A percentile compares a stretch with the other conserved stretches of the same genome.
phyloP scores from a whole-genome alignment of 306 rosid genomes.

The Medicago ruthenica region DNA sequence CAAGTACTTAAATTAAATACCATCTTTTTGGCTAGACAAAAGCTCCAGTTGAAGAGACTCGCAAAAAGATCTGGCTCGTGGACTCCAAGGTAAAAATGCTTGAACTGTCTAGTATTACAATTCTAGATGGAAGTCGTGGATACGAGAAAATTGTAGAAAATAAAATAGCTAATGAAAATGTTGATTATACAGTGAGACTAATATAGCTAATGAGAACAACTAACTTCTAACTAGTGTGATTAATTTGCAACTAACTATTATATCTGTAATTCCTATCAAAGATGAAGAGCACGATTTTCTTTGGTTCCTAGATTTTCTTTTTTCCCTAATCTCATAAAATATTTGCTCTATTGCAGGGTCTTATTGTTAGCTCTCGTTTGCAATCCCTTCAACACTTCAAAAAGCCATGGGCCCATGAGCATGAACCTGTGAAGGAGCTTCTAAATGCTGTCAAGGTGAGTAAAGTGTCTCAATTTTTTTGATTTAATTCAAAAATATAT shows the following conservation, averaged over 20 bases:
- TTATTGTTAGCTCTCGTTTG: conserved; percentile 79
- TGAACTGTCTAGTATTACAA: not conserved
- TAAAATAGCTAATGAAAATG: too few species aligned
- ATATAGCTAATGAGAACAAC: not conserved
- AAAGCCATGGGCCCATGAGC: conserved; percentile 99
- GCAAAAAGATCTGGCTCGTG: conserved; percentile 96
- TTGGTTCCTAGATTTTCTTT: not conserved
- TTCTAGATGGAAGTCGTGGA: not conserved
- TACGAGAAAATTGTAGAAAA: too few species aligned
- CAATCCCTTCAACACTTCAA: conserved; percentile 91
- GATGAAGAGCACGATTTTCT: conserved; percentile 15
- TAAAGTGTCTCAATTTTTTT: conserved; percentile 15
- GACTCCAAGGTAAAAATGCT: conserved; percentile 80
- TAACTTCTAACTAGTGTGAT: not conserved
- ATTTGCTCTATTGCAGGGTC: conserved; percentile 61
- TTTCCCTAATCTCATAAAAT: conserved; percentile 30
- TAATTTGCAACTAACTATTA: not conserved
- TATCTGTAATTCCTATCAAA: not conserved
- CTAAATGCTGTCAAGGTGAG: conserved; percentile 81
- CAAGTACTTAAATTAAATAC: conserved; percentile 26
- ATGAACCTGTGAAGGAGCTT: conserved; percentile 79
- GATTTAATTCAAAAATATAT: not conserved
- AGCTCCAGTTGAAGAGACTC: conserved; percentile 82
- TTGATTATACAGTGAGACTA: too few species aligned
- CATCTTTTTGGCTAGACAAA: conserved; percentile 61